A percentile compares a stretch with the other conserved stretches of the same genome.
Evolutionary conservation across 306 rosid genomes (phyloP).

Genomic region (Cucurbita moschata): DNA sequence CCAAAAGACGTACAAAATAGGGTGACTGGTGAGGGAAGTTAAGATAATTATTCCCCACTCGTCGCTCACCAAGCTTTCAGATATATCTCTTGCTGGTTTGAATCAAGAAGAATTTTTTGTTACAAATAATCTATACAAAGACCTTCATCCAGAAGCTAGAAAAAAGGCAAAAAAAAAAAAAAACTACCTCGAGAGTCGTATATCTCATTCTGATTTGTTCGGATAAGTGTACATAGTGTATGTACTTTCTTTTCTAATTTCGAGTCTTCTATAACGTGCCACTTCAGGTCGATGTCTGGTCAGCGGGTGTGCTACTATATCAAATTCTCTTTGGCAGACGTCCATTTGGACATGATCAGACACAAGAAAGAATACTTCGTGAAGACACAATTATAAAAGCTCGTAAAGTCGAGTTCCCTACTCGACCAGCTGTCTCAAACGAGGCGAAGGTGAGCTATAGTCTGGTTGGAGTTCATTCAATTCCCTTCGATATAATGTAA

Average conservation of each 20-base stretch:
- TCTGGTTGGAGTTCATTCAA: background rate
- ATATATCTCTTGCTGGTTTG: background rate
- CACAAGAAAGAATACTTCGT: slow-evolving; percentile 88
- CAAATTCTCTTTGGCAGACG: slow-evolving; percentile 97
- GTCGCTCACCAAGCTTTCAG: background rate
- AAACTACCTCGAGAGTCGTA: background rate
- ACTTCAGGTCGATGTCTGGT: slow-evolving; percentile 96
- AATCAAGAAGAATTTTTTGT: background rate
- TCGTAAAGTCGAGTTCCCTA: slow-evolving; percentile 86
- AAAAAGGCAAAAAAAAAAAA: background rate
- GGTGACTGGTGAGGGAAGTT: background rate
- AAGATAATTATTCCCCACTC: background rate
- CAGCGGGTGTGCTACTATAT: slow-evolving; percentile 74
- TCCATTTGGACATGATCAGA: slow-evolving; percentile 94
- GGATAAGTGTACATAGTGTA: background rate
- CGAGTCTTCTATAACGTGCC: slow-evolving; percentile 5
- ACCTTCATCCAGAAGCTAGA: background rate
- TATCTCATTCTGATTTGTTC: background rate
- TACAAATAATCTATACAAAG: background rate
- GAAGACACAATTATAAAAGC: slow-evolving; percentile 98
- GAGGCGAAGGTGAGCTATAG: slow-evolving; percentile 77
- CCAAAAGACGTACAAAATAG: background rate
- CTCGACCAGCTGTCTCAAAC: slow-evolving; percentile 72
- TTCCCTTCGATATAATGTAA: background rate
- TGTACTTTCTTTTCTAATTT: background rate